phyloP scores from a whole-genome alignment of 1,284 basidiomycete species.

The Naganishia sp. region DNA sequence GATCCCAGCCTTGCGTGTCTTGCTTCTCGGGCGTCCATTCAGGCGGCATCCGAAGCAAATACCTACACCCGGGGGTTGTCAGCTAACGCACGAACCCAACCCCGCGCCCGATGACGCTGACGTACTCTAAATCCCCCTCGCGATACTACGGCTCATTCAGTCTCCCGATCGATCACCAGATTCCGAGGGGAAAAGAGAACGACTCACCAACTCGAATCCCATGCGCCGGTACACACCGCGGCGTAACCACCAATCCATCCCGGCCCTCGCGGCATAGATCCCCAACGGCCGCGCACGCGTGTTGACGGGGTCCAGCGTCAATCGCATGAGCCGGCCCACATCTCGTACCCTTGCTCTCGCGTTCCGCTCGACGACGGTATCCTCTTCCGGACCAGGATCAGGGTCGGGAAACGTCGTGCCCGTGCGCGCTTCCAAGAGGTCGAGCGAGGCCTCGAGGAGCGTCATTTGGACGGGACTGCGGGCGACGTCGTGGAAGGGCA shows the following conservation, averaged over 20 bases:
- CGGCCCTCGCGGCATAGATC: slow-evolving; percentile 62
- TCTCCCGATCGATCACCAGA: neutral
- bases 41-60: slow-evolving; percentile 69
- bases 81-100: too few species aligned
- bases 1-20: slow-evolving; percentile 46
- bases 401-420: slow-evolving; percentile 68
- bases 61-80: slow-evolving; percentile 56
- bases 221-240: slow-evolving; percentile 41
- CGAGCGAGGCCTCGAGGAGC: slow-evolving; percentile 63
- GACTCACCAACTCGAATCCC: slow-evolving; percentile 38
- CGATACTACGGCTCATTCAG: slow-evolving; percentile 34
- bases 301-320: slow-evolving; percentile 77
- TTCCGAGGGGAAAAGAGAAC: neutral
- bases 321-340: slow-evolving; percentile 61
- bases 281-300: slow-evolving; percentile 69
- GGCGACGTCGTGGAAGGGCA: slow-evolving; percentile 55
- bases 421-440: slow-evolving; percentile 69
- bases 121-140: slow-evolving; percentile 57
- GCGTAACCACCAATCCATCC: slow-evolving; percentile 42
- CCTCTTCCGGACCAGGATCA: slow-evolving; percentile 55
- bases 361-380: slow-evolving; percentile 46
- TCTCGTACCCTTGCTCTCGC: slow-evolving; percentile 1
- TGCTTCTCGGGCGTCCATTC: slow-evolving; percentile 61
- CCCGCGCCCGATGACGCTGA: neutral
- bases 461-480: slow-evolving; percentile 58